Conservation (phyloP, 2,329 filamentous ascomycete genomes). For the Penicillium expansum region DNA sequence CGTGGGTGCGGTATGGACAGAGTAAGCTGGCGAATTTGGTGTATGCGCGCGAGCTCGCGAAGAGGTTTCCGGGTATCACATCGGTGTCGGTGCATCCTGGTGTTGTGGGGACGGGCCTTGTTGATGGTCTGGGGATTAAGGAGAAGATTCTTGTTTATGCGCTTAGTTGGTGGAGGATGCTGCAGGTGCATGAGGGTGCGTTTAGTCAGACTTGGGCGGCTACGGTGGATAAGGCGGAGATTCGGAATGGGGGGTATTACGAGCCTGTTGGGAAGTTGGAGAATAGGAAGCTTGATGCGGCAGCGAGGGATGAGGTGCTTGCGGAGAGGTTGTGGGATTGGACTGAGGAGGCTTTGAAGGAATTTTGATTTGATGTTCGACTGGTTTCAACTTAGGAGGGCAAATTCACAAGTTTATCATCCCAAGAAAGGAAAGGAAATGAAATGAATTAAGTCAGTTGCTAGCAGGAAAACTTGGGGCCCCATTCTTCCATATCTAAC, state of each 20-base stretch:
- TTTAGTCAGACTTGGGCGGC: slow-evolving; percentile 46
- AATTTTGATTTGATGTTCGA: slow-evolving; percentile 10
- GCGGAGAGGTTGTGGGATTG: slow-evolving; percentile 15
- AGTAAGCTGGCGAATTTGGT: slow-evolving; percentile 51
- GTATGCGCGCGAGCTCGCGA: slow-evolving; percentile 42
- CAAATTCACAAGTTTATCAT: no score
- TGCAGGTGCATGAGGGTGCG: slow-evolving; percentile 35
- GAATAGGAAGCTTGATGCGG: slow-evolving; percentile 7
- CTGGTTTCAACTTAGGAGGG: no score
- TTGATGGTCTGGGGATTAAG: slow-evolving; percentile 17
- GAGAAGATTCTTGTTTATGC: slow-evolving; percentile 13
- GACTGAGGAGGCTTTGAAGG: slow-evolving; percentile 13
- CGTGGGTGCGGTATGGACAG: slow-evolving; percentile 44
- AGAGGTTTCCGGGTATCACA: slow-evolving; percentile 38
- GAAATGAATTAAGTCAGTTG: no score
- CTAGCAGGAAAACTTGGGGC: background rate
- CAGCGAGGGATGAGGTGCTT: background rate
- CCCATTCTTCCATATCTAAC: background rate
- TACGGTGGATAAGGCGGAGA: slow-evolving; percentile 25
- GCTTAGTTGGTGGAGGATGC: slow-evolving; percentile 7
- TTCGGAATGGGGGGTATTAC: slow-evolving; percentile 3
- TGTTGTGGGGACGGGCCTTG: slow-evolving; percentile 39
- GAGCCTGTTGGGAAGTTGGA: slow-evolving; percentile 4
- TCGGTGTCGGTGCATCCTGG: slow-evolving; percentile 44
- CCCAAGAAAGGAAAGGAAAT: no score